These are phyloP conservation scores for Lumnitzera littorea DNA, from an alignment of 345 rosid species.

Conservation along the genomic window DNA sequence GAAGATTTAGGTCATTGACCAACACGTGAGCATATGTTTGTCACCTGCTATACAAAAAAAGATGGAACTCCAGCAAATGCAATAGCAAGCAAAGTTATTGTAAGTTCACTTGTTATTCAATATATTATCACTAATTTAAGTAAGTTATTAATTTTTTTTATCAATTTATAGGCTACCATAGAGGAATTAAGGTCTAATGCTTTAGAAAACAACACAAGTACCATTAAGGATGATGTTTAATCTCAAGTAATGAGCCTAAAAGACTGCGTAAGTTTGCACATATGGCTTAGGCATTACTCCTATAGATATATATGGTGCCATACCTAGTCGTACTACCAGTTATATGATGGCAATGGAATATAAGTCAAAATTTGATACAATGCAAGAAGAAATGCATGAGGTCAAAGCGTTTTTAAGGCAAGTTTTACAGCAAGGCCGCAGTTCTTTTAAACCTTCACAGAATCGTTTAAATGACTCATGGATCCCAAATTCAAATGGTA, in stretches of 20 bases:
- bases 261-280: background rate
- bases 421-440: background rate
- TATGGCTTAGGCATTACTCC: background rate
- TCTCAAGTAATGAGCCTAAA: conserved; percentile 3
- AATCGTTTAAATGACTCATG: too few species aligned
- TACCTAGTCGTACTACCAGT: background rate
- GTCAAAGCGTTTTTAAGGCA: background rate
- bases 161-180: background rate
- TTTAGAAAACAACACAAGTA: too few species aligned
- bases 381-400: background rate
- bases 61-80: conserved; percentile 2
- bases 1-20: conserved; percentile 2
- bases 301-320: too few species aligned
- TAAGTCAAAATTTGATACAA: background rate
- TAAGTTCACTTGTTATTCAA: background rate
- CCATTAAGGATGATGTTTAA: background rate
- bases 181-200: background rate
- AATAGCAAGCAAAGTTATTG: background rate
- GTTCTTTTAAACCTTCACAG: too few species aligned
- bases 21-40: conserved; percentile 1
- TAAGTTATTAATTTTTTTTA: background rate
- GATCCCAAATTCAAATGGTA: too few species aligned
- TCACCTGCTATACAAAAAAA: background rate
- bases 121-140: background rate
- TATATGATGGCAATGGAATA: conserved; percentile 5